Percentiles rank a stretch among this genome's conserved stretches.
Evolutionary conservation across 495 filamentous ascomycete species (phyloP).

Genomic region (Neurospora sp.): DNA sequence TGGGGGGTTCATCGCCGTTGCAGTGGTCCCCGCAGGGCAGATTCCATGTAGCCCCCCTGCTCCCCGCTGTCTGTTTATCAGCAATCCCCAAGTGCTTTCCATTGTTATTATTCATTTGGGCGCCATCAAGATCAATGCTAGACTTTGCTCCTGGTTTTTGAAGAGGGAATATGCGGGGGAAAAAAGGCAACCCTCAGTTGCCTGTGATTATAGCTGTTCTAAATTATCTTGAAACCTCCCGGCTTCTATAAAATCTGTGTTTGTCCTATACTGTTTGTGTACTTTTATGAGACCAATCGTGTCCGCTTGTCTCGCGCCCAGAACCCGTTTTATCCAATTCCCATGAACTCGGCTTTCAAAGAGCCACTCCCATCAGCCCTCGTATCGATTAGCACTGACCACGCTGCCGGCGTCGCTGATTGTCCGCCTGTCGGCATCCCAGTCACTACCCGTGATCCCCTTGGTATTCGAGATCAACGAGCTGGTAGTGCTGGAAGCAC

Average conservation of each 20-base stretch:
- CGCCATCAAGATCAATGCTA: neutral
- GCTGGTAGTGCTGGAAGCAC: constrained; percentile 7
- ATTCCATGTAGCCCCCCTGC: neutral
- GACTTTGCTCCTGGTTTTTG: neutral
- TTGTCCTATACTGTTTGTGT: neutral
- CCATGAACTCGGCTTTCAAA: neutral
- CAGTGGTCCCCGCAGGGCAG: neutral
- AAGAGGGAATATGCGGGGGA: neutral
- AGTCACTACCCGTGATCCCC: constrained; percentile 16
- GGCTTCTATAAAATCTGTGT: too few relatives aligned
- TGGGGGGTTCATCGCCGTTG: neutral
- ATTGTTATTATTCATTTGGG: neutral
- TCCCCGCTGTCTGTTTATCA: neutral
- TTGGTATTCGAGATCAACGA: constrained; percentile 4
- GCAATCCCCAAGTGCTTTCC: neutral
- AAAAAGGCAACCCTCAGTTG: neutral
- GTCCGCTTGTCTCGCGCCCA: neutral
- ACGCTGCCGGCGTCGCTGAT: constrained; percentile 22
- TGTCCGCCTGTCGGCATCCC: constrained; percentile 16
- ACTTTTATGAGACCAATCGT: neutral
- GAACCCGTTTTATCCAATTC: neutral
- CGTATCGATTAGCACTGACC: constrained; percentile 6
- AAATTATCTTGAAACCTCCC: neutral
- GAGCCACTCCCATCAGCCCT: neutral
- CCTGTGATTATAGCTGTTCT: neutral